Evolutionary conservation across 2,329 filamentous ascomycete genomes (phyloP), one percentile per base, ranked within the genome.

Genomic region (Colletotrichum lupini): DNA sequence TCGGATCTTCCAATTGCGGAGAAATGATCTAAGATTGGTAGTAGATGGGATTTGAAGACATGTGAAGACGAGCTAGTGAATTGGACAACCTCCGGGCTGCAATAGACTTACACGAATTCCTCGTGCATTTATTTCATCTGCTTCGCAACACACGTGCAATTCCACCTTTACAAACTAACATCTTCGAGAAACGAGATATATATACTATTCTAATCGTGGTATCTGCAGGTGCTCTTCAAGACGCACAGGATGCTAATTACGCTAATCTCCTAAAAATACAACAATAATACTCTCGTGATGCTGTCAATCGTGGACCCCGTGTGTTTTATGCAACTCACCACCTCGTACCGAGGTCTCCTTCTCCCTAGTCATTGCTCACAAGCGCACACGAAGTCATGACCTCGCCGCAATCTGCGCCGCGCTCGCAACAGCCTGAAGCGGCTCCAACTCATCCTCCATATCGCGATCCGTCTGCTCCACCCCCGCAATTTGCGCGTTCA

Each of bases 381-480:
- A 6, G 6, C 16, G 26, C 28, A 22, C n/a, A 46, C 28, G 66
- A 22, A 8, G 49, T 73, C 49, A 70, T 52, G 55, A 53, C 56
- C 67, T 53, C 32, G 35, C 22, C 24, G 42, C 26, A 28, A 42
- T 55, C 46, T 67, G 62, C 52, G 64, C 72, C 26, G 69, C 72
- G 53, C 67, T 74, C n/a, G 65, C 74, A 4, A 75, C 68, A 16
- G 73, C 68, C 56, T 71, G 67, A 30, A 74, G 49, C 42, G 74
- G 74, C 65, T 75, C 74, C 24, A 75, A 63, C 66, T 75, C 73
- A 5, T 70, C 74, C 67, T 75, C 73, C 74, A 75, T 75, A 7
- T 76, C 69, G 8, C 55, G 53, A 24, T 73, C 64, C 35, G 74
- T 67, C 42, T 62, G 52, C 30, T 73, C 67, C 7, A 73, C 72